phyloP scores from a whole-genome alignment of 2,329 filamentous ascomycete genomes.

The Xylariomycetidae sp. region DNA sequence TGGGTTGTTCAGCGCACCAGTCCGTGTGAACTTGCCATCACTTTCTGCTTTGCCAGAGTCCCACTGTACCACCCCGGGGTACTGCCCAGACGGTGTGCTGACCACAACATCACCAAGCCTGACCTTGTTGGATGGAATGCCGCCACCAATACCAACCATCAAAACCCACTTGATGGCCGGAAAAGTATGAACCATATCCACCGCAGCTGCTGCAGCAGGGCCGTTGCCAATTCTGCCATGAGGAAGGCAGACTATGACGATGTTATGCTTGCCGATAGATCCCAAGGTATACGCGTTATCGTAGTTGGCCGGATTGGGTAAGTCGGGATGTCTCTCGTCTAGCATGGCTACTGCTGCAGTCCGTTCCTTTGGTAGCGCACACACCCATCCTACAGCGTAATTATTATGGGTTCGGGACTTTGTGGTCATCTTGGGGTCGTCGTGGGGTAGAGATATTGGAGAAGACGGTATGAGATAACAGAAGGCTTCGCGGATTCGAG shows the following conservation, averaged over 20 bases:
- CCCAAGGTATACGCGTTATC: slow-evolving; percentile 17
- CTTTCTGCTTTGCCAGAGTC: slow-evolving; percentile 16
- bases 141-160: slow-evolving; percentile 38
- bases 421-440: background rate
- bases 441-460: background rate
- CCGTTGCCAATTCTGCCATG: slow-evolving; percentile 27
- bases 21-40: slow-evolving; percentile 11
- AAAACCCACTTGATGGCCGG: slow-evolving; percentile 31
- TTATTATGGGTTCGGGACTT: slow-evolving; percentile 7
- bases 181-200: slow-evolving; percentile 27
- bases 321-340: slow-evolving; percentile 12
- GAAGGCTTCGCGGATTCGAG: too few relatives aligned
- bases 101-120: slow-evolving; percentile 23
- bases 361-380: slow-evolving; percentile 14
- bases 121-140: slow-evolving; percentile 12
- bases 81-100: slow-evolving; percentile 8
- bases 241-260: slow-evolving; percentile 18
- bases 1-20: slow-evolving; percentile 14
- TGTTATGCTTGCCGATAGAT: slow-evolving; percentile 13
- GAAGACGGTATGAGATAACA: too few relatives aligned
- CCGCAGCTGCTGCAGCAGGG: slow-evolving; percentile 27
- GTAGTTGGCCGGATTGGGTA: slow-evolving; percentile 6
- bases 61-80: slow-evolving; percentile 20
- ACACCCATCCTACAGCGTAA: slow-evolving; percentile 19
- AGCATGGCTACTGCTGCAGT: slow-evolving; percentile 16